Conservation (phyloP, 495 filamentous ascomycete species). For the Hypoxylon rickii region DNA sequence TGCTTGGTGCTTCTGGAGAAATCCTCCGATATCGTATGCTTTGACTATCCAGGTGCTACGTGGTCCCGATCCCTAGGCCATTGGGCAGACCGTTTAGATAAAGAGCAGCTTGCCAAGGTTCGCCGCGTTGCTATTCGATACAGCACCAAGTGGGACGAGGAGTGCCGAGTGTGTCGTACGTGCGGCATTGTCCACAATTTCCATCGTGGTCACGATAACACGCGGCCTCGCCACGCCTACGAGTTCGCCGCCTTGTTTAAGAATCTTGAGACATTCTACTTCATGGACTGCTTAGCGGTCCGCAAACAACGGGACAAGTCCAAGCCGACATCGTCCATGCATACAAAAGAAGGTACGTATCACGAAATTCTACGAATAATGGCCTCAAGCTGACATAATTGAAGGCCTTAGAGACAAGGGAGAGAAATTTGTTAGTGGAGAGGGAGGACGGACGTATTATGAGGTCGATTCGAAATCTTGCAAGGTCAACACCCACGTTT, state of each 20-base stretch:
- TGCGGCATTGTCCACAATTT: slow-evolving; percentile 31
- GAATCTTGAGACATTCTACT: slow-evolving; percentile 41
- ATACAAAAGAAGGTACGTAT: slow-evolving; percentile 24
- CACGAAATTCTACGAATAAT: neutral
- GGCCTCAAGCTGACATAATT: slow-evolving; percentile 4
- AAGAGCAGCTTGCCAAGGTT: slow-evolving; percentile 35
- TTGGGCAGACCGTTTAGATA: slow-evolving; percentile 33
- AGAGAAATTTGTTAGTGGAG: slow-evolving; percentile 26
- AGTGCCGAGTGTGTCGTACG: slow-evolving; percentile 29
- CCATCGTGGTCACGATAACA: slow-evolving; percentile 23
- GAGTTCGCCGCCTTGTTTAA: slow-evolving; percentile 41
- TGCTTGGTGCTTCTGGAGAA: slow-evolving; percentile 31
- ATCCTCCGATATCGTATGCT: slow-evolving; percentile 37
- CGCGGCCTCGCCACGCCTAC: slow-evolving; percentile 34
- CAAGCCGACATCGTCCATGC: slow-evolving; percentile 2
- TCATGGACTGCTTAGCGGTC: slow-evolving; percentile 39
- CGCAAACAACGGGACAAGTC: slow-evolving; percentile 28
- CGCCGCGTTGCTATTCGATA: slow-evolving; percentile 39
- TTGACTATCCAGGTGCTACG: slow-evolving; percentile 34
- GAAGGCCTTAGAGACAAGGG: slow-evolving; percentile 9
- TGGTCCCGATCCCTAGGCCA: slow-evolving; percentile 20
- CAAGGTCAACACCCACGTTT: slow-evolving; percentile 34
- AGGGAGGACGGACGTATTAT: slow-evolving; percentile 36
- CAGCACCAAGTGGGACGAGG: slow-evolving; percentile 36
- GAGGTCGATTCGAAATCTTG: slow-evolving; percentile 32